Percentiles rank a stretch among this genome's conserved stretches.
Evolutionary conservation across 2,329 filamentous ascomycete genomes (phyloP).

Genomic region (Aspergillus texensis): DNA sequence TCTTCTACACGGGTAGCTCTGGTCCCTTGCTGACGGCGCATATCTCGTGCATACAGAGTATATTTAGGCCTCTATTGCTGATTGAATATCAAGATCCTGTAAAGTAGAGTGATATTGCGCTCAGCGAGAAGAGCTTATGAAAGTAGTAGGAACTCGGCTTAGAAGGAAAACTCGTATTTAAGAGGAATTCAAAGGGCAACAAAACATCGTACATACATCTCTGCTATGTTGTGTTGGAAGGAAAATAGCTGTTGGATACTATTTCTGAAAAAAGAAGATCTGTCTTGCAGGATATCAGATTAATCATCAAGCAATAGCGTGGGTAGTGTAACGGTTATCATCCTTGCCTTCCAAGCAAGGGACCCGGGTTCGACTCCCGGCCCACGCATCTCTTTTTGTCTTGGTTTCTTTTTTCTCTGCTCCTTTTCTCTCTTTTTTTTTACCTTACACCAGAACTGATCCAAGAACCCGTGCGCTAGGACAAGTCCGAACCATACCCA

Average conservation of each 20-base stretch:
- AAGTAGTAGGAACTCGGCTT: background rate
- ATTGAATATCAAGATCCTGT: background rate
- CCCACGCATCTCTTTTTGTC: background rate
- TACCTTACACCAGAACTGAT: too few relatives aligned
- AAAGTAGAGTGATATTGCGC: background rate
- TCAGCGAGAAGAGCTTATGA: background rate
- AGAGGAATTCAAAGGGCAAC: background rate
- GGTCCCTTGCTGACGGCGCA: background rate
- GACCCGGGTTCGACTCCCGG: slow-evolving; percentile 10
- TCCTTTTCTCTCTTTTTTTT: too few relatives aligned
- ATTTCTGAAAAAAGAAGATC: too few relatives aligned
- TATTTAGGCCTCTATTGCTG: background rate
- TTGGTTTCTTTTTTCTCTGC: too few relatives aligned
- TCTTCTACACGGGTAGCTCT: background rate
- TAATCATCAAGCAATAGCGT: background rate
- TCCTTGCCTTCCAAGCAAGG: slow-evolving; percentile 9
- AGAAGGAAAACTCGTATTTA: background rate
- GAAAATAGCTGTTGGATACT: too few relatives aligned
- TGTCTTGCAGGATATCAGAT: background rate
- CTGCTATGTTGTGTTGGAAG: too few relatives aligned
- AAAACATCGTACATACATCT: too few relatives aligned
- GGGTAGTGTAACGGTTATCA: slow-evolving; percentile 9
- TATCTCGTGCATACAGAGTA: background rate
- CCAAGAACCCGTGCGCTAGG: too few relatives aligned
- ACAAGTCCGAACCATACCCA: too few relatives aligned